phyloP scores from a whole-genome alignment of 805 yeast genomes.

The Hanseniaspora jakobsenii region DNA sequence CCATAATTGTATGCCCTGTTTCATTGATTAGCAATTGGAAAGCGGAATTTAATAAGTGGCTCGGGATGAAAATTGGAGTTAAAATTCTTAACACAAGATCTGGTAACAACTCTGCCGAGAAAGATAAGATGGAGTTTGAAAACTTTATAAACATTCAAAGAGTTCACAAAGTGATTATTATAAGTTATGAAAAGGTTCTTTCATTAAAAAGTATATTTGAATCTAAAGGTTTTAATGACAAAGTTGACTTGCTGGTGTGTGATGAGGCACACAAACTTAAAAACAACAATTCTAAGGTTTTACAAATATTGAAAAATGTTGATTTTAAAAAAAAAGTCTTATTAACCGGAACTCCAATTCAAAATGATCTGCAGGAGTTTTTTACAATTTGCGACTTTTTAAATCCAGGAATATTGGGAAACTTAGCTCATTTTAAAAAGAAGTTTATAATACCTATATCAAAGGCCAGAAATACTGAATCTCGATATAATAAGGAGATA shows the following conservation, averaged over 20 bases:
- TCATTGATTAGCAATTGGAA: constrained; percentile 82
- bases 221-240: constrained; percentile 31
- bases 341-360: constrained; percentile 86
- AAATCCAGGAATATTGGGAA: constrained; percentile 73
- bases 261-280: constrained; percentile 94
- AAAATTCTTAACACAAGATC: constrained; percentile 39
- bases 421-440: constrained; percentile 44
- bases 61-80: constrained; percentile 57
- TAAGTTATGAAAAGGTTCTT: constrained; percentile 76
- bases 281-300: constrained; percentile 56
- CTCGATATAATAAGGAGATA: constrained; percentile 39
- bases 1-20: constrained; percentile 81
- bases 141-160: constrained; percentile 49
- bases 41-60: constrained; percentile 80
- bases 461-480: constrained; percentile 52
- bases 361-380: constrained; percentile 79
- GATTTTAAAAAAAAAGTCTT: constrained; percentile 47
- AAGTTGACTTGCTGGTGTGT: constrained; percentile 68
- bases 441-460: constrained; percentile 59
- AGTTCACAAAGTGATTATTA: constrained; percentile 69
- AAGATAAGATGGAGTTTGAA: constrained; percentile 45
- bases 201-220: constrained; percentile 21
- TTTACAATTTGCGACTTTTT: constrained; percentile 68
- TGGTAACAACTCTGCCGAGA: constrained; percentile 32
- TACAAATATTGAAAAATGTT: constrained; percentile 48